phyloP scores from a whole-genome alignment of 306 rosid genomes.

The Dalbergia cultrata region DNA sequence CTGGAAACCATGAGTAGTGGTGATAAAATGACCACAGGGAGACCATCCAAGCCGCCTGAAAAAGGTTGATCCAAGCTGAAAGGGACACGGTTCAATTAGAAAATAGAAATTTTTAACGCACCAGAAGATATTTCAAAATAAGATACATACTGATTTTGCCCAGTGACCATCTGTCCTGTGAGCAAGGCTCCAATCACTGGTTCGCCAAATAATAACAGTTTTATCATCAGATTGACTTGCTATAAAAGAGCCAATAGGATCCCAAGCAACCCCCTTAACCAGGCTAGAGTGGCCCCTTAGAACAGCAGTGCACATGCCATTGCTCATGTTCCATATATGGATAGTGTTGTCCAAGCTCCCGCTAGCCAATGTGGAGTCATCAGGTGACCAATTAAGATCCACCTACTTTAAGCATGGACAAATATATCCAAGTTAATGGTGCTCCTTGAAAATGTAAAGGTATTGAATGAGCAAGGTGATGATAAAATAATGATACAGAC shows the following conservation, averaged over 20 bases:
- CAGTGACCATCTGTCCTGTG: slow-evolving; percentile 98
- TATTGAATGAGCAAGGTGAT: slow-evolving; percentile 21
- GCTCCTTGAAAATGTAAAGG: slow-evolving; percentile 40
- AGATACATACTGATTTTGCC: slow-evolving; percentile 87
- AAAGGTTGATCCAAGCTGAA: slow-evolving; percentile 98
- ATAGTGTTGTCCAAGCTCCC: slow-evolving; percentile 97
- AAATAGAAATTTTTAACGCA: slow-evolving; percentile 45
- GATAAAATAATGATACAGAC: slow-evolving; percentile 17
- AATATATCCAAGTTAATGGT: slow-evolving; percentile 64
- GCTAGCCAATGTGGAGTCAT: slow-evolving; percentile 93
- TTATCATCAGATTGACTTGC: slow-evolving; percentile 99
- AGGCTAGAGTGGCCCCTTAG: slow-evolving; percentile 99
- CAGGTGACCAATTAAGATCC: slow-evolving; percentile 99
- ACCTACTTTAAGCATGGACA: slow-evolving; percentile 96
- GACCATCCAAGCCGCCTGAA: slow-evolving; percentile 99
- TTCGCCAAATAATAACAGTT: slow-evolving; percentile 97
- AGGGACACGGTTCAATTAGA: slow-evolving; percentile 46
- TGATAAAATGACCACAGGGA: slow-evolving; percentile 98
- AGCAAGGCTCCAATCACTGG: slow-evolving; percentile 99
- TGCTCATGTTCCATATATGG: slow-evolving; percentile 96
- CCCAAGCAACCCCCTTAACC: slow-evolving; percentile 99
- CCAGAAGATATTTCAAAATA: slow-evolving; percentile 24
- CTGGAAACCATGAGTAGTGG: slow-evolving; percentile 99
- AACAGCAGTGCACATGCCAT: slow-evolving; percentile 96
- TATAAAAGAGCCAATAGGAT: slow-evolving; percentile 97